Evolutionary conservation across 768 basidiomycete genomes (phyloP).

Genomic region (Cantharellus anzutake): DNA sequence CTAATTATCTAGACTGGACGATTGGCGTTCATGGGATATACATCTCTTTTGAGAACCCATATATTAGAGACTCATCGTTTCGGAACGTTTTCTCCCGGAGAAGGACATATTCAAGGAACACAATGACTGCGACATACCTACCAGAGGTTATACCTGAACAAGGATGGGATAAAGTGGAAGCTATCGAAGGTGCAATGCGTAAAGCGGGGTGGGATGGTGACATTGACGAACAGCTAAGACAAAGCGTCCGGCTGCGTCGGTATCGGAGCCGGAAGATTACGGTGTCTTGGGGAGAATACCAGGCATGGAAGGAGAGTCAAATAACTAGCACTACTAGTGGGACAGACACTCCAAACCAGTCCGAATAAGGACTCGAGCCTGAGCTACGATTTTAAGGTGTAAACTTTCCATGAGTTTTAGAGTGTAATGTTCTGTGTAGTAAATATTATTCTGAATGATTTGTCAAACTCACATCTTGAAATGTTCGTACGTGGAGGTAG

Average conservation of each 20-base stretch:
- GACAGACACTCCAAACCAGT: no score
- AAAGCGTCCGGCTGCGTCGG: slow-evolving; percentile 54
- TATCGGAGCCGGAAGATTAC: slow-evolving; percentile 61
- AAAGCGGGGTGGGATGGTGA: slow-evolving; percentile 81
- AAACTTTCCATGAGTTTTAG: no score
- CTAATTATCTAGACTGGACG: slow-evolving; percentile 82
- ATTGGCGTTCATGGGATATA: slow-evolving; percentile 84
- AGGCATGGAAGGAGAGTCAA: slow-evolving; percentile 36
- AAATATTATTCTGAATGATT: no score
- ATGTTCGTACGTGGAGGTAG: no score
- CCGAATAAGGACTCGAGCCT: no score
- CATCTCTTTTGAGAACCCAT: slow-evolving; percentile 68
- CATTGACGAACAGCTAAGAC: slow-evolving; percentile 65
- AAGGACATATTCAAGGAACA: slow-evolving; percentile 21
- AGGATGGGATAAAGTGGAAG: slow-evolving; percentile 83
- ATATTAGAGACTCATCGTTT: slow-evolving; percentile 36
- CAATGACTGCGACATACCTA: slow-evolving; percentile 75
- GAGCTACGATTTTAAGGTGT: no score
- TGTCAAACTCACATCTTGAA: no score
- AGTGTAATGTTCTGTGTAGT: no score
- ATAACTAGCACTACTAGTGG: no score
- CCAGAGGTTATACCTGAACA: slow-evolving; percentile 86
- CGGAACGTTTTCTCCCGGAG: slow-evolving; percentile 8
- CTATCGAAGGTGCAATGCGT: slow-evolving; percentile 76
- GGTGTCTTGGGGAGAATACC: slow-evolving; percentile 60